Evolutionary conservation across 202 grass and related monocot species (phyloP).

Genomic region (Carex arenaria): DNA sequence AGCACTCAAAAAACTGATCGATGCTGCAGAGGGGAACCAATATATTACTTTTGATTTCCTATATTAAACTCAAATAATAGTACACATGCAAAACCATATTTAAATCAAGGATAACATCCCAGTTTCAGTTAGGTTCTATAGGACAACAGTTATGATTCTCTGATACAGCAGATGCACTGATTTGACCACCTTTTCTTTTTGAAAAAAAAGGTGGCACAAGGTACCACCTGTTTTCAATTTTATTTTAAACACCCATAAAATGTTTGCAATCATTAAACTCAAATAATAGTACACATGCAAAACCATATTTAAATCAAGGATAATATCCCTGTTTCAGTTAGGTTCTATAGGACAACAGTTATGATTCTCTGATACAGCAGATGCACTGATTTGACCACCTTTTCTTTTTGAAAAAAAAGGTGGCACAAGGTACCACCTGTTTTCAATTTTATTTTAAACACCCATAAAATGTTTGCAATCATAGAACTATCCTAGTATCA

Average conservation of each 20-base stretch:
- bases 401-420: background rate
- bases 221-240: background rate
- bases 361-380: conserved; percentile 1
- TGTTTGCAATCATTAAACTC: background rate
- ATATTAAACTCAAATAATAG: background rate
- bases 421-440: background rate
- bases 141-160: background rate
- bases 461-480: background rate
- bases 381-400: background rate
- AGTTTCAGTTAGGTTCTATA: background rate
- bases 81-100: background rate
- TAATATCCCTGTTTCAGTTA: background rate
- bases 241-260: background rate
- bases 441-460: background rate
- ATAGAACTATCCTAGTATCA: background rate
- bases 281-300: background rate
- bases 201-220: background rate
- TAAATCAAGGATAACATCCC: background rate
- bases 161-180: background rate
- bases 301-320: background rate
- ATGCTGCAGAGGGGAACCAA: conserved; percentile 64
- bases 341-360: background rate
- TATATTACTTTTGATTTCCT: conserved; percentile 30
- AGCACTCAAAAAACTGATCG: conserved; percentile 99
- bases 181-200: background rate